Base-by-base conservation (phyloP, 257 asterid genomes). In the Nicotiana obtusifolia region DNA sequence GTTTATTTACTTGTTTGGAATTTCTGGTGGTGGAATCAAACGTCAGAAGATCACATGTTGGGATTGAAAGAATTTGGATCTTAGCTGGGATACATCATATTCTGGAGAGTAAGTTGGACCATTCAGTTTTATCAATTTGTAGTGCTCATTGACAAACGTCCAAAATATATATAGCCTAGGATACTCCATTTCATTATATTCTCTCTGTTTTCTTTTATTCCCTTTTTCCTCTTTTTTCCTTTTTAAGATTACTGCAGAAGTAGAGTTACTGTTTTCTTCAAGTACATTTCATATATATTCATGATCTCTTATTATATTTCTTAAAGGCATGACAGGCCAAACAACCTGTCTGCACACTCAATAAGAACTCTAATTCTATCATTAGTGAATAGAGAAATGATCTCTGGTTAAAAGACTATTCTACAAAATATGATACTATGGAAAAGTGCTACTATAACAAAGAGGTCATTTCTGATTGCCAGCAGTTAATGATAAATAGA, bases 31-130 rank as follows among this genome's bases (percentile, higher is more conserved):
- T 61, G 78, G 78, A 84, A 62, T 80, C 49, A 15, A 80, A 80
- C 57, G 76, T 80, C 77, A 49, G 37, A 49, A 77, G 77, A 9
- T 80, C 86, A 80, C 81, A 52, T 71, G 81, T 33, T 77, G 80
- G 53, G 62, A 77, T 66, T 78, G 47, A 47, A 77, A 37, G 79
- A 66, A 31, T 78, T 53, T 37, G 64, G 64, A 65, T 17, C 24
- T 17, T 54, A 54, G 85, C 82, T 33, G 26, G 61, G 41, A 22
- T 15, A 24, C 62, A 73, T 73, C 61, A 49, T 24, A 73, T 49
- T 73, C 26, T 73, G 79, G 78, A 26, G 62, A 73, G 79, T 47
- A 73, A 47, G 24, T 73, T 73, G 79, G 62, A 73, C 62, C 79
- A 49, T 49, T 73, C 79, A 24, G 24, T 24, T 0, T 49, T 15